phyloP scores from a whole-genome alignment of 2,329 filamentous ascomycete genomes.

The Alternaria viburni region DNA sequence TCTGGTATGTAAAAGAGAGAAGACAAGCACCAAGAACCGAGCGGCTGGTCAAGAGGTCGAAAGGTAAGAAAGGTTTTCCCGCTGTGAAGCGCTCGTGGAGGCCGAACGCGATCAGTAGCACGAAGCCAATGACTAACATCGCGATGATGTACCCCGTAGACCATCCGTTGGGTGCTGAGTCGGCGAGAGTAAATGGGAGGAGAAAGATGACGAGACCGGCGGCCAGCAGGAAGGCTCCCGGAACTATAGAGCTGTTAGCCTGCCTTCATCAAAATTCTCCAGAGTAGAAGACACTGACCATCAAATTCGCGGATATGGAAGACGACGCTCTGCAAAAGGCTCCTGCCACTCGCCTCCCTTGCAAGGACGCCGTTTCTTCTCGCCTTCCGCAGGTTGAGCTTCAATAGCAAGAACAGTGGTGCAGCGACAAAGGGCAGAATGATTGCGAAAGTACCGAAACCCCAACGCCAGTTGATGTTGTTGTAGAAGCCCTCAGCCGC shows the following conservation, averaged over 20 bases:
- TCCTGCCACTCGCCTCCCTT: conserved; percentile 53
- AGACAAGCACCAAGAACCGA: conserved; percentile 60
- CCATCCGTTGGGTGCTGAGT: conserved; percentile 30
- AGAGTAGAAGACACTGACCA: not conserved
- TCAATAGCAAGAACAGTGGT: conserved; percentile 61
- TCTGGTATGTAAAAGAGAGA: conserved; percentile 46
- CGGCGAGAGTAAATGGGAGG: conserved; percentile 66
- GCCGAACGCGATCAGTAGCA: conserved; percentile 40
- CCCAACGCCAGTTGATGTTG: conserved; percentile 67
- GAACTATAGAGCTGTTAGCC: conserved; percentile 25
- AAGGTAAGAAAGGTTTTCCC: conserved; percentile 49
- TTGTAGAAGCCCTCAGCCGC: conserved; percentile 47
- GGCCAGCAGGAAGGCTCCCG: conserved; percentile 66
- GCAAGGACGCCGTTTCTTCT: conserved; percentile 58
- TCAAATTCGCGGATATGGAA: conserved; percentile 69
- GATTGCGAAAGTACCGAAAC: conserved; percentile 69
- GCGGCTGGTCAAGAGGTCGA: conserved; percentile 32
- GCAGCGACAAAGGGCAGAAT: conserved; percentile 66
- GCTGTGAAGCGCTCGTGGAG: conserved; percentile 49
- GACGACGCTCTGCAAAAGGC: conserved; percentile 51
- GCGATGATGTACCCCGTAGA: conserved; percentile 41
- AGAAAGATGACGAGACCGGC: conserved; percentile 68
- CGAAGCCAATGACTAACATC: conserved; percentile 44
- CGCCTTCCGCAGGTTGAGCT: conserved; percentile 64
- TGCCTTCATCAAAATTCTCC: fast-evolving